These are phyloP conservation scores for Fraxinus excelsior DNA, from an alignment of 257 asterid genomes.

Conservation along the genomic window DNA sequence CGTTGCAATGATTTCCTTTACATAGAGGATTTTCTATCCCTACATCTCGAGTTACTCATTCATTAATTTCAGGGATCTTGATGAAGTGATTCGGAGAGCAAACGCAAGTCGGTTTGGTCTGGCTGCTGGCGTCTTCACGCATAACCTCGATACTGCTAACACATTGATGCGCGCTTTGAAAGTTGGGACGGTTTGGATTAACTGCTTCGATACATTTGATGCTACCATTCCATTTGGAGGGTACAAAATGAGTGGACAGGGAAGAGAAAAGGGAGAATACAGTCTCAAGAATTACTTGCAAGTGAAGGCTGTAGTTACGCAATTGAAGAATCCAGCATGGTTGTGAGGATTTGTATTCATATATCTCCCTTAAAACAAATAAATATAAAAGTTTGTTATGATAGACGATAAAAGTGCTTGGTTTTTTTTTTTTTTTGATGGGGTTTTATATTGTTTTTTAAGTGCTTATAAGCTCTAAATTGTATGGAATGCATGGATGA, in stretches of 20 bases:
- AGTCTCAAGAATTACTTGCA: conserved; percentile 88
- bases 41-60: not conserved
- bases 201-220: conserved; percentile 77
- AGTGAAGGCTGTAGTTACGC: conserved; percentile 85
- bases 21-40: not conserved
- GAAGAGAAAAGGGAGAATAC: conserved; percentile 92
- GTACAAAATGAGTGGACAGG: conserved; percentile 93
- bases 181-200: conserved; percentile 86
- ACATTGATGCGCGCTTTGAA: conserved; percentile 76
- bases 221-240: conserved; percentile 98
- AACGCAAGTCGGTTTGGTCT: conserved; percentile 67
- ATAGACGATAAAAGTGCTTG: not conserved
- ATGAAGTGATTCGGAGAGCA: conserved; percentile 75
- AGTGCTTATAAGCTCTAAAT: too few species aligned
- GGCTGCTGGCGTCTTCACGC: conserved; percentile 92
- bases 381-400: not conserved
- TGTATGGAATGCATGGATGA: too few species aligned
- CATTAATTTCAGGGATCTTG: conserved; percentile 55
- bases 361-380: not conserved
- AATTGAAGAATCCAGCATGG: conserved; percentile 90
- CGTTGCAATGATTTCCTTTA: conserved; percentile 1
- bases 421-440: too few species aligned
- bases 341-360: conserved; percentile 38
- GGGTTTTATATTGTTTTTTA: too few species aligned
- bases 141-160: conserved; percentile 81